A percentile compares a stretch with the other conserved stretches of the same genome.
phyloP scores from a whole-genome alignment of 768 basidiomycete genomes.

The Hebeloma cylindrosporum region DNA sequence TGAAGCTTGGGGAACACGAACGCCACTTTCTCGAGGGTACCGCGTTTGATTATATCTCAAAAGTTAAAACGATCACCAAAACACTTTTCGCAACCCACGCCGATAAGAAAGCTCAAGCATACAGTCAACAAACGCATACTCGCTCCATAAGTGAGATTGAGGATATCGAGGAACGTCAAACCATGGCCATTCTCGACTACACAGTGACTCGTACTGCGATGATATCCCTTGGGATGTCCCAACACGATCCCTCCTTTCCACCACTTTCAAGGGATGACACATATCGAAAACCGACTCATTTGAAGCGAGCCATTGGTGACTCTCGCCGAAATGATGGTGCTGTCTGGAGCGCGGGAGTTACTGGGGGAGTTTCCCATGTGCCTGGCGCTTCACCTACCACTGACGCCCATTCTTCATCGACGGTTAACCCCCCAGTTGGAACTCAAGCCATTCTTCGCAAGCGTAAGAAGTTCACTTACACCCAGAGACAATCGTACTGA shows the following conservation, averaged over 20 bases:
- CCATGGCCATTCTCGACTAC: conserved; percentile 13
- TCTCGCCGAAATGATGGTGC: conserved; percentile 13
- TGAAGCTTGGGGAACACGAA: conserved; percentile 9
- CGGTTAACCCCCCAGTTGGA: too few relatives aligned
- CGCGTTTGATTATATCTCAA: conserved; percentile 13
- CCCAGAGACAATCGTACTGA: too few relatives aligned
- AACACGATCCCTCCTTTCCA: conserved; percentile 12
- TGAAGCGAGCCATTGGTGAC: conserved; percentile 16
- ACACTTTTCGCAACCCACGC: not conserved
- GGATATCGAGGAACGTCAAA: too few relatives aligned
- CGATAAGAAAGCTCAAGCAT: conserved; percentile 6
- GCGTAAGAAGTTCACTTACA: too few relatives aligned
- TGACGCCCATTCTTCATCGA: too few relatives aligned
- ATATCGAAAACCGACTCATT: conserved; percentile 10
- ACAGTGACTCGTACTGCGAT: conserved; percentile 3
- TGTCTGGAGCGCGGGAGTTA: conserved; percentile 10
- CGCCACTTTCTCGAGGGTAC: conserved; percentile 14
- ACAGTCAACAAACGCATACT: conserved; percentile 8
- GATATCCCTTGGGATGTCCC: conserved; percentile 1
- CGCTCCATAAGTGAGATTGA: too few relatives aligned
- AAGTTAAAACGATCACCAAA: conserved; percentile 10
- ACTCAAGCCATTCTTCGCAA: too few relatives aligned
- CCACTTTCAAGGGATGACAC: conserved; percentile 15
- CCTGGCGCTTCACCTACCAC: too few relatives aligned
- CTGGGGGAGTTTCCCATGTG: too few relatives aligned